Percentiles rank a stretch among this genome's conserved stretches.
Conservation (phyloP, 2,329 filamentous ascomycete species). For the Lecanosticta acicola region DNA sequence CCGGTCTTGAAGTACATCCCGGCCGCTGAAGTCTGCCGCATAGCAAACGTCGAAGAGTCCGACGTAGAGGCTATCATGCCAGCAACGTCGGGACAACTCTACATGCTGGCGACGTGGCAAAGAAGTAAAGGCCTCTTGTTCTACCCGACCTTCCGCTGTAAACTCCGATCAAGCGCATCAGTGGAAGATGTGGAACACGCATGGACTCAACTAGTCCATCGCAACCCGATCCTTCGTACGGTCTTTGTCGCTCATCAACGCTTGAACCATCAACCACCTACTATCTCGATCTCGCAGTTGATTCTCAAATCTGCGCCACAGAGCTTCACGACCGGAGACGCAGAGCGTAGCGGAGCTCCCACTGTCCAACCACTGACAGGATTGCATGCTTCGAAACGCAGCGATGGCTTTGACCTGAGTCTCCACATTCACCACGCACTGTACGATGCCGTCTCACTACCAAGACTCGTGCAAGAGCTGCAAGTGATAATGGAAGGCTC, state of each 20-base stretch:
- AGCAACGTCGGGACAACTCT: slow-evolving; percentile 69
- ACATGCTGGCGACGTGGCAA: slow-evolving; percentile 75
- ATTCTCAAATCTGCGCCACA: slow-evolving; percentile 43
- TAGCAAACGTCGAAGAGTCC: slow-evolving; percentile 36
- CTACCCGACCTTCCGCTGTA: slow-evolving; percentile 66
- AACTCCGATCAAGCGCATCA: slow-evolving; percentile 40
- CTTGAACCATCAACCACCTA: slow-evolving; percentile 31
- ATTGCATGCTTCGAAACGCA: slow-evolving; percentile 14
- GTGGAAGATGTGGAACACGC: slow-evolving; percentile 46
- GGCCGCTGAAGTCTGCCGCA: slow-evolving; percentile 2
- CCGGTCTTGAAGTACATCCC: slow-evolving; percentile 11
- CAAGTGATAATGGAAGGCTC: slow-evolving; percentile 32
- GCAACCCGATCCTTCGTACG: slow-evolving; percentile 64
- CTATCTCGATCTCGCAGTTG: slow-evolving; percentile 59
- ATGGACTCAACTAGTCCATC: slow-evolving; percentile 55
- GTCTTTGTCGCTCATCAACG: slow-evolving; percentile 46
- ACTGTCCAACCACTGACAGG: slow-evolving; percentile 22
- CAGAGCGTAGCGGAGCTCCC: background rate
- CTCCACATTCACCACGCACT: slow-evolving; percentile 73
- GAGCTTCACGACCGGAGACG: slow-evolving; percentile 28
- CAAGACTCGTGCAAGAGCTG: slow-evolving; percentile 54
- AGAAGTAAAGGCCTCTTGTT: slow-evolving; percentile 62
- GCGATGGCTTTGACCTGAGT: slow-evolving; percentile 26
- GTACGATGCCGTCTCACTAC: slow-evolving; percentile 79
- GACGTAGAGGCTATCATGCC: slow-evolving; percentile 58